Evolutionary conservation across 768 basidiomycete species (phyloP).

Genomic region (Strobilomyces confusus): DNA sequence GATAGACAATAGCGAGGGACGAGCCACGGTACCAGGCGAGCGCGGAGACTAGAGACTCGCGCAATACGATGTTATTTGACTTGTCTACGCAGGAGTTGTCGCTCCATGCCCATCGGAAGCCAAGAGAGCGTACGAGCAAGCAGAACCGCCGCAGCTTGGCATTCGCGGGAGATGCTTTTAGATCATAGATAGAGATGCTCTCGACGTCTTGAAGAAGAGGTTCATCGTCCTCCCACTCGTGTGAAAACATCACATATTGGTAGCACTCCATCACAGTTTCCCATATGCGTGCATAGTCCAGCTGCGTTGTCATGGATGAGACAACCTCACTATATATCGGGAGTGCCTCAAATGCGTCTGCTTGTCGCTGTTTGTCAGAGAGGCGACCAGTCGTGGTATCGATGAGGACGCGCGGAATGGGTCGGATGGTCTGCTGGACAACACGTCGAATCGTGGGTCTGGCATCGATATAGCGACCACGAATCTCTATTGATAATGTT

Average conservation of each 20-base stretch:
- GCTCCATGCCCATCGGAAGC: neutral
- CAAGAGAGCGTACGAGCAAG: neutral
- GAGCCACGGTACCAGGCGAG: constrained; percentile 11
- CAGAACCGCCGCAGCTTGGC: neutral
- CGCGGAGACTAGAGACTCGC: constrained; percentile 14
- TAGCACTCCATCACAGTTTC: neutral
- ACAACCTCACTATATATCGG: neutral
- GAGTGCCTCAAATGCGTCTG: neutral
- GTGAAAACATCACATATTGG: constrained; percentile 6
- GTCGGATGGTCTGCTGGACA: neutral
- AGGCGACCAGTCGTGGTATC: neutral
- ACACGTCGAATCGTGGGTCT: neutral
- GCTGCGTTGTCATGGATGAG: neutral
- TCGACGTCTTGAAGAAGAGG: neutral
- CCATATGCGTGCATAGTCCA: neutral
- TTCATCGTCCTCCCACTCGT: neutral
- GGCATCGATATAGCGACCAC: neutral
- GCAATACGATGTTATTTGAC: neutral
- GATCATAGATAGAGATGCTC: neutral
- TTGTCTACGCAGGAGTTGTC: constrained; percentile 2
- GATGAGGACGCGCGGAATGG: neutral
- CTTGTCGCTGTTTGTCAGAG: neutral
- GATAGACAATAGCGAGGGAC: neutral
- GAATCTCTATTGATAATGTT: neutral
- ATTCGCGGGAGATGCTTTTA: neutral